phyloP scores from a whole-genome alignment of 306 rosid genomes.

The Cucurbita pepo region DNA sequence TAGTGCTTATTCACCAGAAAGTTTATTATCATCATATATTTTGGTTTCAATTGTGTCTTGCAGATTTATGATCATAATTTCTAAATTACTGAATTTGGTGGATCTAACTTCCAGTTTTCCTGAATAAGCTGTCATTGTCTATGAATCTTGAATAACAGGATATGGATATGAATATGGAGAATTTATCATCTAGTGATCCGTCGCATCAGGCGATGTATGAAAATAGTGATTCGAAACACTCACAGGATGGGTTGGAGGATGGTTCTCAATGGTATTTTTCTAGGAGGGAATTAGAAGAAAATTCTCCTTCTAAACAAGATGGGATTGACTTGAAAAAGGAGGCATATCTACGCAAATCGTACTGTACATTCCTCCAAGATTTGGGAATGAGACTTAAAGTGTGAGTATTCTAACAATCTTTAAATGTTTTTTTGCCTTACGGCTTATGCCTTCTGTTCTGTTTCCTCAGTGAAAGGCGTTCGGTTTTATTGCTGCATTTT shows the following conservation, averaged over 20 bases:
- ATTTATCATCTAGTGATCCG: conserved; percentile 19
- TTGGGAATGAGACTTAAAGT: conserved; percentile 94
- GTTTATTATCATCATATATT: background rate
- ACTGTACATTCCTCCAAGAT: conserved; percentile 86
- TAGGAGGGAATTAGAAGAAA: conserved; percentile 70
- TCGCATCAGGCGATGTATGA: conserved; percentile 24
- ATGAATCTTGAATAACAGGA: background rate
- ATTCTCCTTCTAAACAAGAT: conserved; percentile 73
- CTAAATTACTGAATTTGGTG: background rate
- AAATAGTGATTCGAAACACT: conserved; percentile 15
- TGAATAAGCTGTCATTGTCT: background rate
- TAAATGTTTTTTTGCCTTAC: background rate
- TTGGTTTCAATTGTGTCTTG: background rate
- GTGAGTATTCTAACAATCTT: conserved; percentile 32
- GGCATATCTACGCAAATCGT: conserved; percentile 81
- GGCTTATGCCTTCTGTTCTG: background rate
- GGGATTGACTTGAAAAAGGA: conserved; percentile 88
- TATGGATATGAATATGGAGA: conserved; percentile 34
- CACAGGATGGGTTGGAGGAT: conserved; percentile 28
- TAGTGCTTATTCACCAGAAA: background rate
- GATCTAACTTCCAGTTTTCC: background rate
- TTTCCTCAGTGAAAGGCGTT: background rate
- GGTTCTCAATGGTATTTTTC: conserved; percentile 65
- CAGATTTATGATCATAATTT: background rate
- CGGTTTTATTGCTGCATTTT: background rate